These are phyloP conservation scores for Ogataea corticis DNA, from an alignment of 805 yeast species.

Conservation along the genomic window DNA sequence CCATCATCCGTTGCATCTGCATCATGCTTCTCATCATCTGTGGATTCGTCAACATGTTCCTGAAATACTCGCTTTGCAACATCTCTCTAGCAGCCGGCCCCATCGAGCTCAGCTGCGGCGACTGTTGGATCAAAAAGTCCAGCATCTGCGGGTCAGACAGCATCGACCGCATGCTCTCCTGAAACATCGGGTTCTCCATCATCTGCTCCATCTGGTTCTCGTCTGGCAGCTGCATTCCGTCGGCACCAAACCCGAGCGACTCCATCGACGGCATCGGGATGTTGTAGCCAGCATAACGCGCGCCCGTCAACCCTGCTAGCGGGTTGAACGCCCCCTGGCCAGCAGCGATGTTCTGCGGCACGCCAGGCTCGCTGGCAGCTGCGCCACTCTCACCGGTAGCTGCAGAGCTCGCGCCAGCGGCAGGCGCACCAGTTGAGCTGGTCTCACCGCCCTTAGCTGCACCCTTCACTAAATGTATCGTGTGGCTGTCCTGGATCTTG, in stretches of 20 bases:
- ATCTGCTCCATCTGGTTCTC: constrained; percentile 72
- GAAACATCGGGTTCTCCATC: constrained; percentile 81
- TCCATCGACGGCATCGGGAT: constrained; percentile 81
- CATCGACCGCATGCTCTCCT: constrained; percentile 80
- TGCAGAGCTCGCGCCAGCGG: constrained; percentile 21
- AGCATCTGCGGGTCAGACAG: constrained; percentile 86
- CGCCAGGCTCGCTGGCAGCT: constrained; percentile 31
- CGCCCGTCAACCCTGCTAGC: constrained; percentile 89
- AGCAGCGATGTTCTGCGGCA: constrained; percentile 80
- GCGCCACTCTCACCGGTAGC: constrained; percentile 27
- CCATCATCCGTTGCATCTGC: constrained; percentile 63
- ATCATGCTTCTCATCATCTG: constrained; percentile 80
- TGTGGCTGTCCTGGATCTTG: constrained; percentile 82
- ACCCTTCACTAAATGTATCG: constrained; percentile 86
- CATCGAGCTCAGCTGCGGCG: constrained; percentile 81
- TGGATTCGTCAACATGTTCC: constrained; percentile 81
- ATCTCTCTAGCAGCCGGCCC: constrained; percentile 87
- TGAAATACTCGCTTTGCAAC: constrained; percentile 79
- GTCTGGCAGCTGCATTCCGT: constrained; percentile 80
- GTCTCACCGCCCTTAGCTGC: constrained; percentile 42
- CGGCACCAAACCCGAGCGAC: constrained; percentile 72
- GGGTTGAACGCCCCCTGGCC: constrained; percentile 91
- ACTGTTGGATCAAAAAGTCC: constrained; percentile 75
- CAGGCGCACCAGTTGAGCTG: constrained; percentile 28
- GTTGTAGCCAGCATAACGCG: constrained; percentile 87